These are phyloP conservation scores for Penicillium sumatraense DNA, from an alignment of 2,329 filamentous ascomycete species.

Conservation along the genomic window DNA sequence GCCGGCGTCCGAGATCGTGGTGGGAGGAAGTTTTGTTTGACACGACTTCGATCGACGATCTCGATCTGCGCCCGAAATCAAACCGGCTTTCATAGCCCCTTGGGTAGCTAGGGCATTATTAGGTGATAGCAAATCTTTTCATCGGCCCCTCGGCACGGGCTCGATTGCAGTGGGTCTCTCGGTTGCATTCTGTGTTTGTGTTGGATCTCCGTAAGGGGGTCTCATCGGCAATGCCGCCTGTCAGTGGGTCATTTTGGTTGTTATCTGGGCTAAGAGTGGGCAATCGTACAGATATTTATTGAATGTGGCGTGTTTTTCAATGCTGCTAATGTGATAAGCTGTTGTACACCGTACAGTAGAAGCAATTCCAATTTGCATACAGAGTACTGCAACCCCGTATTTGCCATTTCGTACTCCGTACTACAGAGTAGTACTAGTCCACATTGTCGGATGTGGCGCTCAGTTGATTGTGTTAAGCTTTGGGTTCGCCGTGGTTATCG, in stretches of 20 bases:
- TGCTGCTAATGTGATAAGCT: not conserved
- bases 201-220: not conserved
- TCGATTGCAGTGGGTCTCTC: not conserved
- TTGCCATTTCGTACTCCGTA: too few relatives aligned
- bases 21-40: not conserved
- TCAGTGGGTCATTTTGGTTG: not conserved
- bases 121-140: conserved; percentile 2
- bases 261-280: not conserved
- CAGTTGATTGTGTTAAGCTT: not conserved
- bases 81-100: too few relatives aligned
- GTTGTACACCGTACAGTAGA: too few relatives aligned
- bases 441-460: not conserved
- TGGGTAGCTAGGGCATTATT: not conserved
- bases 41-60: not conserved
- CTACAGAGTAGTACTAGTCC: too few relatives aligned
- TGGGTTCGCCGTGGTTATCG: not conserved
- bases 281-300: not conserved
- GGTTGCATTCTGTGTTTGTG: not conserved
- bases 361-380: too few relatives aligned
- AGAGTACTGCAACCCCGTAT: too few relatives aligned
- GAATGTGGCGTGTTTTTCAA: not conserved
- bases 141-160: not conserved
- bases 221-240: not conserved
- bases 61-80: not conserved
- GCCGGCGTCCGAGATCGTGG: not conserved